A percentile compares a stretch with the other conserved stretches of the same genome.
Conservation (phyloP, 805 yeast species). For the Myxozyma vanderwaltii region DNA sequence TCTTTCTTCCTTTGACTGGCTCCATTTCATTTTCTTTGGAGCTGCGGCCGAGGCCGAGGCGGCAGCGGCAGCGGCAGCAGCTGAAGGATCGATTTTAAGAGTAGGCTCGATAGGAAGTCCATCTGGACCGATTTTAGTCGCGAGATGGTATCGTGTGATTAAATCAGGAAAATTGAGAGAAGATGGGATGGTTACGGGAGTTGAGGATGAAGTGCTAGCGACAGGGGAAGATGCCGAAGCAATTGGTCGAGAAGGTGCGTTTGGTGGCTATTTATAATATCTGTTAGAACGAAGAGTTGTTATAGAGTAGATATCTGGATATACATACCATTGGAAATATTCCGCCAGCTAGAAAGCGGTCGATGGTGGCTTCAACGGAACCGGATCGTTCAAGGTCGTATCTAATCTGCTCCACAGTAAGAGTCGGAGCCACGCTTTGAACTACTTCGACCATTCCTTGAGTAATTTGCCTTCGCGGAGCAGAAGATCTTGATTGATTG, state of each 20-base stretch:
- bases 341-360: slow-evolving; percentile 64
- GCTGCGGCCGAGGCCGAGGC: neutral
- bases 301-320: too few species aligned
- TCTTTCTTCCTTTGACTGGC: slow-evolving; percentile 48
- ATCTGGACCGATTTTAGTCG: slow-evolving; percentile 17
- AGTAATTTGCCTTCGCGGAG: slow-evolving; percentile 40
- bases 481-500: neutral
- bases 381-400: slow-evolving; percentile 75
- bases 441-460: slow-evolving; percentile 78
- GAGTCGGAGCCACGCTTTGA: slow-evolving; percentile 74
- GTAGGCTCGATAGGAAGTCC: slow-evolving; percentile 14
- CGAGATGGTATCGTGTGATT: slow-evolving; percentile 29
- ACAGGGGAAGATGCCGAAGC: slow-evolving; percentile 27
- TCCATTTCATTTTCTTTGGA: slow-evolving; percentile 44
- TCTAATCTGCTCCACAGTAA: slow-evolving; percentile 69
- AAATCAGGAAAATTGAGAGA: slow-evolving; percentile 17
- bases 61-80: neutral
- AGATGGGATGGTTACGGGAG: neutral
- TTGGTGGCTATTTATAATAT: slow-evolving; percentile 14
- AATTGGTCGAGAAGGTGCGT: neutral
- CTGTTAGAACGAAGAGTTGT: too few species aligned
- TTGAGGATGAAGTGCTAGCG: neutral
- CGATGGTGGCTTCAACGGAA: slow-evolving; percentile 77
- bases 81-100: neutral
- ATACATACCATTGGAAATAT: slow-evolving; percentile 50